Percentiles rank a stretch among this genome's conserved stretches.
phyloP scores from a whole-genome alignment of 129 eudicot genomes.

The Oenanthe sinensis region DNA sequence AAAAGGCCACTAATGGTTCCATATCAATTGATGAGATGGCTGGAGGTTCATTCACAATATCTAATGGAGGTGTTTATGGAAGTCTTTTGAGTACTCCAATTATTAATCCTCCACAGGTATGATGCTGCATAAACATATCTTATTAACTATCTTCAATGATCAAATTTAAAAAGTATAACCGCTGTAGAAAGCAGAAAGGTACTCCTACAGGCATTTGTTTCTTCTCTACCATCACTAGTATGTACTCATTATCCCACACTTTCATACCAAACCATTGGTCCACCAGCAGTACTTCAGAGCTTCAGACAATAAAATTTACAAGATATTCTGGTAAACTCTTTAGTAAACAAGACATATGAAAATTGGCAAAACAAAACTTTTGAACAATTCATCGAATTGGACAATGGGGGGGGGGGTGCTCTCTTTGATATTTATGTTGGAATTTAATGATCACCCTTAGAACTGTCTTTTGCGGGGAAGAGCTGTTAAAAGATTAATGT shows the following conservation, averaged over 20 bases:
- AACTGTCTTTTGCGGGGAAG: not conserved
- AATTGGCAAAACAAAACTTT: not conserved
- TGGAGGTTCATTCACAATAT: slow-evolving; percentile 65
- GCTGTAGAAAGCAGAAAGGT: too few species aligned
- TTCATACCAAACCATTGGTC: too few species aligned
- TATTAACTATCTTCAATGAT: not conserved
- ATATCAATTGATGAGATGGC: slow-evolving; percentile 75
- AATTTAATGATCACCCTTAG: not conserved
- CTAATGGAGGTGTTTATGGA: slow-evolving; percentile 68
- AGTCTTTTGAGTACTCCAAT: slow-evolving; percentile 64
- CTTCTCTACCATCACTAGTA: too few species aligned
- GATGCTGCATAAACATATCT: not conserved
- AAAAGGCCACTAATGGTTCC: slow-evolving; percentile 52
- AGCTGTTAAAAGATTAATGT: not conserved
- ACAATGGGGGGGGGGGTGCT: not conserved
- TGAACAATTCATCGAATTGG: not conserved
- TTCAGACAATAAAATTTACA: too few species aligned
- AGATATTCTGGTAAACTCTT: not conserved
- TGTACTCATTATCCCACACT: too few species aligned
- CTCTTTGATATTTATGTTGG: not conserved
- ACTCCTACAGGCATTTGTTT: too few species aligned
- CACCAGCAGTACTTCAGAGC: not conserved
- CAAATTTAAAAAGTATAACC: too few species aligned
- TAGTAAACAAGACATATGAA: not conserved
- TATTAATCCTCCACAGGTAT: slow-evolving; percentile 69